Evolutionary conservation across 768 basidiomycete species (phyloP), one percentile per base, ranked within the genome.

Genomic region (Asterophora lycoperdoides): DNA sequence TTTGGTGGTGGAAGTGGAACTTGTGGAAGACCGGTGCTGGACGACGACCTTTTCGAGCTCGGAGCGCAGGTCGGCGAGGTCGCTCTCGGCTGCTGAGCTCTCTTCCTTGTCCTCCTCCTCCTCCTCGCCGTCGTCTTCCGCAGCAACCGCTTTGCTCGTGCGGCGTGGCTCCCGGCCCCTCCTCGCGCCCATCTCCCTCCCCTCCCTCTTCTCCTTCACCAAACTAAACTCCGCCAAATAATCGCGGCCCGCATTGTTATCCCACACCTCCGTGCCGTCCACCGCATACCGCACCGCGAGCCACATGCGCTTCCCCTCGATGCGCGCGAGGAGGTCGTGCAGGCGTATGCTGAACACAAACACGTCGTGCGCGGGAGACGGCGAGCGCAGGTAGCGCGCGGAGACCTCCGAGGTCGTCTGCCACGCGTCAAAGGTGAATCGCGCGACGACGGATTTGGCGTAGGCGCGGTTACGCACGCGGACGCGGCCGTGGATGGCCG

Each of bases 361-460:
- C 15, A 87, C 72, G 61, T 94, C 93, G 62, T 79, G 76, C 17
- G 71, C 60, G 30, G 73, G 63, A 48, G 78, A 75, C 14, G 79
- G 53, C 4, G 74, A 68, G 44, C 73, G 70, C 15, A 69, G 66
- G 63, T 89, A 86, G 42, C 78, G 81, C 19, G 84, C 94, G 0
- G 84, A 80, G 49, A 96, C 89, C 66, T 98, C 95, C 65, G 86
- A 89, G 50, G 91, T 94, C 40, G 95, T 99, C 66, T 93, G 91
- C 95, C 95, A 98, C 56, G 74, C 77, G 63, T 98, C 95, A 57
- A 94, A 79, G 1, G 95, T 97, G 67, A 96, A 98, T 23, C 95
- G 81, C 19, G 93, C 80, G 7, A 83, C 86, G 44, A 98, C 76
- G 74, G 80, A 80, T 70, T 97, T 98, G 59, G 86, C 75, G 68